Percentiles rank a stretch among this genome's conserved stretches.
Evolutionary conservation across 2,329 filamentous ascomycete genomes (phyloP).

Genomic region (Fusarium sp.): DNA sequence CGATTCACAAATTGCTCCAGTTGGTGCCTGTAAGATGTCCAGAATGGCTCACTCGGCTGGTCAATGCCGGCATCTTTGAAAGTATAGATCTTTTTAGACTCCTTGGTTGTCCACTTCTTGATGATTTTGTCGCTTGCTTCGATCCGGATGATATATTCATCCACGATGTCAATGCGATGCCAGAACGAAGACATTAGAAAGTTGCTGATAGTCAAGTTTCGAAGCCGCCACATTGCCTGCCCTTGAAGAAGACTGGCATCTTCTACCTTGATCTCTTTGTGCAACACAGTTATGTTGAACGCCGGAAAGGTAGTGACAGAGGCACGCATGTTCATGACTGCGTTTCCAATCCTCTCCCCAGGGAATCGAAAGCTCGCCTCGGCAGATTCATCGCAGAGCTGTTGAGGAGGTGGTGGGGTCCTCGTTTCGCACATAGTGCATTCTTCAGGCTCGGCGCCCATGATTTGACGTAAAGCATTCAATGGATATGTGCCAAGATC

Average conservation of each 20-base stretch:
- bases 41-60: neutral
- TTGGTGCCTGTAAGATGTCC: neutral
- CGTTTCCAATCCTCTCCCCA: fast-evolving
- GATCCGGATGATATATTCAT: neutral
- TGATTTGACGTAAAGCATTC: neutral
- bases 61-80: neutral
- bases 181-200: neutral
- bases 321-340: neutral
- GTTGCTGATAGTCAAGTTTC: neutral
- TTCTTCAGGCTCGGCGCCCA: neutral
- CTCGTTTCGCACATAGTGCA: neutral
- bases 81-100: neutral
- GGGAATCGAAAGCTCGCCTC: neutral
- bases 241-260: fast-evolving
- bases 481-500: conserved; percentile 5
- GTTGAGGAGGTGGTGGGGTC: neutral
- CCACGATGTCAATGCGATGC: neutral
- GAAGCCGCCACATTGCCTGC: neutral
- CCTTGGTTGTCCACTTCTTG: neutral
- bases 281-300: neutral
- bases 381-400: neutral
- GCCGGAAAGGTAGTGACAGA: neutral
- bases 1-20: neutral
- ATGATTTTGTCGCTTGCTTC: neutral
- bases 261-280: fast-evolving